Conservation (phyloP, 176 grass and related monocot genomes). For the Carex littledalei region DNA sequence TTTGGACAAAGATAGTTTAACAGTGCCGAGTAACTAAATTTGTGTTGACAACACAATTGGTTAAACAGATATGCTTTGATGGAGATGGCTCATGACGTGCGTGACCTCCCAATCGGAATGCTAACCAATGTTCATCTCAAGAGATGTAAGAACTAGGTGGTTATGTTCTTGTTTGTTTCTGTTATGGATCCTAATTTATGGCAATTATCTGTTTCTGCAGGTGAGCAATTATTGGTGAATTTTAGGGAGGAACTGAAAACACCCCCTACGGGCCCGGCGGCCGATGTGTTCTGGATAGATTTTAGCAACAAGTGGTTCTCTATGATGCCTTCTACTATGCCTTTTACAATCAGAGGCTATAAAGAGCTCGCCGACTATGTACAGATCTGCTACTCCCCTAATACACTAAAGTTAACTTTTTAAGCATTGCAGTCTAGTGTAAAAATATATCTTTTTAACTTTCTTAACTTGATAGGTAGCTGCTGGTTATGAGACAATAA, state of each 20-base stretch:
- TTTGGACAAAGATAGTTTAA: neutral
- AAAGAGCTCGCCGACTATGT: slow-evolving; percentile 60
- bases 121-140: slow-evolving; percentile 64
- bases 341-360: slow-evolving; percentile 40
- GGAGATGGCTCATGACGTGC: slow-evolving; percentile 61
- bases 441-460: neutral
- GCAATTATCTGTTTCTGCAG: slow-evolving; percentile 20
- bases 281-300: slow-evolving; percentile 39
- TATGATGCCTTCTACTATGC: slow-evolving; percentile 57
- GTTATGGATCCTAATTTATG: neutral
- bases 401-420: neutral
- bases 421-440: neutral
- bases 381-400: neutral
- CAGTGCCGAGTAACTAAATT: neutral
- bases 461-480: slow-evolving; percentile 43
- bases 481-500: slow-evolving; percentile 50
- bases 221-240: slow-evolving; percentile 47
- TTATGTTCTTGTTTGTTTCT: neutral
- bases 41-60: neutral
- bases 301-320: slow-evolving; percentile 87
- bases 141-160: slow-evolving; percentile 35
- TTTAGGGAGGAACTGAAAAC: slow-evolving; percentile 34
- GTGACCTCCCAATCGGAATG: slow-evolving; percentile 71
- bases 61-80: slow-evolving; percentile 68
- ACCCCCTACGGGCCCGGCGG: neutral